phyloP scores from a whole-genome alignment of 192 early-diverging fungal genomes.

The Globomyces pollinis-pini region DNA sequence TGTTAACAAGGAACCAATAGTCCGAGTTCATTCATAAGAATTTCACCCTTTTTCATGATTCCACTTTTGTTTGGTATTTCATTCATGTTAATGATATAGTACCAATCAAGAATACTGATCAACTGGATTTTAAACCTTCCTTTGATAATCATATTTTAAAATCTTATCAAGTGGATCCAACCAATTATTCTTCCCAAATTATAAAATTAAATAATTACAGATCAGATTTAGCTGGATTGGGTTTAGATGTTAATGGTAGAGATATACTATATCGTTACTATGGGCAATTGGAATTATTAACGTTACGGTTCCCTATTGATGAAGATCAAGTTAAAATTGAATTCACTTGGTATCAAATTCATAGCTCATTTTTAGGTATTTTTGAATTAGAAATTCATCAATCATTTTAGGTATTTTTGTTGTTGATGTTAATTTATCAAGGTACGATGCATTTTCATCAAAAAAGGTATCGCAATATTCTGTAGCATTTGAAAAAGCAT shows the following conservation, averaged over 20 bases:
- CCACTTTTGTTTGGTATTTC: conserved; percentile 27
- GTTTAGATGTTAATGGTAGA: conserved; percentile 84
- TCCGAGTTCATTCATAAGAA: too few species aligned
- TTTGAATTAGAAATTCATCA: too few species aligned
- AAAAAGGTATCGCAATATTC: conserved; percentile 79
- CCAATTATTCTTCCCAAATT: conserved; percentile 77
- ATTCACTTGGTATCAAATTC: conserved; percentile 96
- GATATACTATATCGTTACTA: conserved; percentile 96
- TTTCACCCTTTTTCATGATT: not conserved
- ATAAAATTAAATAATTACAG: conserved; percentile 80
- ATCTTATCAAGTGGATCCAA: conserved; percentile 88
- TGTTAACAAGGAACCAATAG: too few species aligned
- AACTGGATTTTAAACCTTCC: conserved; percentile 82
- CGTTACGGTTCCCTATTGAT: conserved; percentile 87
- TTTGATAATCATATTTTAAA: conserved; percentile 76
- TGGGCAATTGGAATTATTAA: conserved; percentile 89
- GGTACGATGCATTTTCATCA: conserved; percentile 78
- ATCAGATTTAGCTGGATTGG: conserved; percentile 92
- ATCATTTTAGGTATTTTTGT: too few species aligned
- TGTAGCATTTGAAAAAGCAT: conserved; percentile 95
- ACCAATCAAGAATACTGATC: conserved; percentile 85
- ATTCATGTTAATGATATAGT: too few species aligned
- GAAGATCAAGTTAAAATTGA: conserved; percentile 81
- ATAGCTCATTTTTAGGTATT: conserved; percentile 13
- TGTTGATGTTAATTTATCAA: too few species aligned